A percentile compares a stretch with the other conserved stretches of the same genome.
phyloP scores from a whole-genome alignment of 306 rosid genomes.

The Vigna hirtella region DNA sequence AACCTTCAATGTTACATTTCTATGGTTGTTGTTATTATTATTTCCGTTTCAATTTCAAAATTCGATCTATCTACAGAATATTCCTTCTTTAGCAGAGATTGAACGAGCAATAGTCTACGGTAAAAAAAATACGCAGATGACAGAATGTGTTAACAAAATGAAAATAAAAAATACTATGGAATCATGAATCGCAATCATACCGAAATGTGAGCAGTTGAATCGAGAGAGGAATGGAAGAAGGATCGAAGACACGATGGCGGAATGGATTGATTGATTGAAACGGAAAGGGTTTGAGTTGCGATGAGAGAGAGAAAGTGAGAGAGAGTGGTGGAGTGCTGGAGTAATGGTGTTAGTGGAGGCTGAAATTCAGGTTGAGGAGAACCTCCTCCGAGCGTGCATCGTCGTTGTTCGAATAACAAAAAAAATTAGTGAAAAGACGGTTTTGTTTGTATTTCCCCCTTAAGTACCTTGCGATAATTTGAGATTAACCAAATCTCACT shows the following conservation, averaged over 20 bases:
- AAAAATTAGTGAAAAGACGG: slow-evolving; percentile 41
- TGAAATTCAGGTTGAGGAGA: slow-evolving; percentile 36
- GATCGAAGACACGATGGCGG: background rate
- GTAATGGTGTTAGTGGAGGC: background rate
- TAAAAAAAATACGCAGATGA: background rate
- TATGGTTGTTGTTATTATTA: background rate
- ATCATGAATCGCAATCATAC: background rate
- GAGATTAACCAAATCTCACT: background rate
- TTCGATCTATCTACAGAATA: background rate
- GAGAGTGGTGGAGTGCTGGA: too few relatives aligned
- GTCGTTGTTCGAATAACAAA: slow-evolving; percentile 35
- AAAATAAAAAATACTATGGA: background rate
- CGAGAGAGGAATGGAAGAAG: background rate
- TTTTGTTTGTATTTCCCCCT: slow-evolving; percentile 17
- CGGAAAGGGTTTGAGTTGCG: slow-evolving; percentile 17
- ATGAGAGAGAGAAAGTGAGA: background rate
- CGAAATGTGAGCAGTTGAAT: slow-evolving; percentile 29
- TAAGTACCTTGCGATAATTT: background rate
- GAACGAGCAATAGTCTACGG: slow-evolving; percentile 4
- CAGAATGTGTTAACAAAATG: background rate
- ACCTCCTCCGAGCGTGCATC: slow-evolving; percentile 52
- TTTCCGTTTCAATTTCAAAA: background rate
- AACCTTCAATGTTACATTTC: background rate
- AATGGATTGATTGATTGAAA: background rate
- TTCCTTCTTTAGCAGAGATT: background rate